Base-by-base conservation (phyloP, 768 basidiomycete genomes). In the Boletus rufocinnamomeus region DNA sequence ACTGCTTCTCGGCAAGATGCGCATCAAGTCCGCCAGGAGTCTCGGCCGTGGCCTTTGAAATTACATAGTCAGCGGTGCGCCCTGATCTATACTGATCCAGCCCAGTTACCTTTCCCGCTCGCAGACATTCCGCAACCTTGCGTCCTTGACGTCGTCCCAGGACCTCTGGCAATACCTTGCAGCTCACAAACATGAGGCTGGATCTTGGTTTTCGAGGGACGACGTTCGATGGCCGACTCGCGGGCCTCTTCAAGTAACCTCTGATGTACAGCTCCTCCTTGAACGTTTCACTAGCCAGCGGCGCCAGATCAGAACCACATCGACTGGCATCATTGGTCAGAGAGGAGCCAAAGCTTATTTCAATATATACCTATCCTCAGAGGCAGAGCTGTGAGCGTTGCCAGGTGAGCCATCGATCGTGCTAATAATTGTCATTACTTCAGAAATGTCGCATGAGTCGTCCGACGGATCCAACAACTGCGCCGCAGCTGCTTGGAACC, bases 281-380 rank as follows among this genome's bases (percentile, higher is more conserved):
- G 52, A 73, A 52, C 11, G n/a, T 35, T 50, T 73, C 59, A 21
- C 72, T 71, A 2, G 72, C 72, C 34, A 73, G 50, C 11, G 69
- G 70, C 1, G 62, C 62, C 28, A 71, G 61, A 60, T 52, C 48
- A 34, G 35, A 46, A 23, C 30, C 21, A 21, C 16, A 40, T 28
- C 27, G 53, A 28, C 66, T 70, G 54, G 9, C 30, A 25, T 49
- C 48, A 14, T 50, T n/a, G 32, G 40, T 61, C 28, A 60, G 59
- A 13, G 41, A 3, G 30, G 23, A 9, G 52, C 9, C 13, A 17
- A 30, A 7, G 6, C 2, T 35, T 32, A 40, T 17, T 44, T 40
- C 23, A 52, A 52, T 38, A 25, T 50, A 34, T 63, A 71, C 69
- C 65, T 59, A 8, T 55, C 50, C 27, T 49, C 38, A 17, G 32